These are phyloP conservation scores for Trifolium pratense DNA, from an alignment of 306 rosid species.

Conservation along the genomic window DNA sequence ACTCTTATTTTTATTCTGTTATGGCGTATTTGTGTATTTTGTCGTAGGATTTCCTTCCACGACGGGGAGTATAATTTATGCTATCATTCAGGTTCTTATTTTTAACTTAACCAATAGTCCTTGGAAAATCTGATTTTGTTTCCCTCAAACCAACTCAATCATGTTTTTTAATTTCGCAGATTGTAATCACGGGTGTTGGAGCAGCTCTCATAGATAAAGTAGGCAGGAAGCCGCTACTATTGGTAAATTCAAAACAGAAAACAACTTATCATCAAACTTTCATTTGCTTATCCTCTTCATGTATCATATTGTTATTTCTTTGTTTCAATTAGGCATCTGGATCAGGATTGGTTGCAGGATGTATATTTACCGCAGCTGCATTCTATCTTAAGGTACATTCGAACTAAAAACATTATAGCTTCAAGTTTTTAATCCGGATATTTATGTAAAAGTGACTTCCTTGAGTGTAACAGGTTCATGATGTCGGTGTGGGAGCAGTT, in stretches of 20 bases:
- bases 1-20: slow-evolving; percentile 25
- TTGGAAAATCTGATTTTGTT: background rate
- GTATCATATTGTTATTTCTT: slow-evolving; percentile 32
- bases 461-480: slow-evolving; percentile 61
- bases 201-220: slow-evolving; percentile 67
- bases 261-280: slow-evolving; percentile 21
- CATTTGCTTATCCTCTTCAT: slow-evolving; percentile 22
- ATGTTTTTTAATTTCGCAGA: slow-evolving; percentile 47
- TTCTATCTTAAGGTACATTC: slow-evolving; percentile 75
- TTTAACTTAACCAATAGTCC: slow-evolving; percentile 23
- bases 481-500: slow-evolving; percentile 50
- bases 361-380: slow-evolving; percentile 61
- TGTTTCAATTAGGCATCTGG: slow-evolving; percentile 67
- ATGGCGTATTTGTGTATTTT: slow-evolving; percentile 13
- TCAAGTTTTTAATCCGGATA: slow-evolving; percentile 16
- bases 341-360: slow-evolving; percentile 72
- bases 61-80: slow-evolving; percentile 65
- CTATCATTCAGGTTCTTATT: slow-evolving; percentile 72
- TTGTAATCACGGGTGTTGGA: slow-evolving; percentile 68
- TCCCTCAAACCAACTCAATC: background rate
- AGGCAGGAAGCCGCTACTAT: slow-evolving; percentile 84
- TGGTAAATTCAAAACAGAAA: slow-evolving; percentile 52
- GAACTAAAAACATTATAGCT: slow-evolving; percentile 17
- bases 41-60: slow-evolving; percentile 69
- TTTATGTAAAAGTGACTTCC: slow-evolving; percentile 24